Evolutionary conservation across 2,329 filamentous ascomycete species (phyloP).

Genomic region (Monascus ruber): DNA sequence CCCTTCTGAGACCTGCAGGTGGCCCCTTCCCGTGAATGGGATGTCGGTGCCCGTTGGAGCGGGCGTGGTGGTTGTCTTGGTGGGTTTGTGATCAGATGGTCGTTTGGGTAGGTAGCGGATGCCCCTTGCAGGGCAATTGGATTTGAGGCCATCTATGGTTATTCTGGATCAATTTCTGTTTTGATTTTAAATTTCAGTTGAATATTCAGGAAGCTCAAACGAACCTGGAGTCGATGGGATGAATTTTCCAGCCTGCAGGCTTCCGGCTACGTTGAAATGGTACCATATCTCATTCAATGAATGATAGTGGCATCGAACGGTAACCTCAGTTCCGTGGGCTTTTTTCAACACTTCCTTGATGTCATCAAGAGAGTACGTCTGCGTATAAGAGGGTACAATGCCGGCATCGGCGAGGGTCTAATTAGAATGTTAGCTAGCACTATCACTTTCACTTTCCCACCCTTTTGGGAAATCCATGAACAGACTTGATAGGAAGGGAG

Average conservation of each 20-base stretch:
- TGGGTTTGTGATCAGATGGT: constrained; percentile 24
- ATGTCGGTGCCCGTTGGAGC: constrained; percentile 20
- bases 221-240: constrained; percentile 24
- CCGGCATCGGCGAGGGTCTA: constrained; percentile 50
- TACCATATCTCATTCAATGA: constrained; percentile 48
- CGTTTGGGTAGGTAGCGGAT: constrained; percentile 56
- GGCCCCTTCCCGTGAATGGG: constrained; percentile 49
- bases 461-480: not conserved
- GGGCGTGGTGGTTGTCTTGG: constrained; percentile 22
- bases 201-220: not conserved
- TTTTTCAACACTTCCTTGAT: constrained; percentile 49
- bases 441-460: not conserved
- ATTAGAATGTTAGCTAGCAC: constrained; percentile 2
- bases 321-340: constrained; percentile 44
- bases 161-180: no score
- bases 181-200: no score
- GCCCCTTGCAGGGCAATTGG: constrained; percentile 50
- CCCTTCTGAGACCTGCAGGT: constrained; percentile 41
- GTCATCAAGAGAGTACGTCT: constrained; percentile 48
- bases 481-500: constrained; percentile 52
- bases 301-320: constrained; percentile 44
- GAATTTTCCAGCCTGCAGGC: constrained; percentile 25
- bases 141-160: constrained; percentile 42
- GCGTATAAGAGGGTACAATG: constrained; percentile 40
- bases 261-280: constrained; percentile 50